Evolutionary conservation across 164 flowering plant species (phyloP).

Genomic region (Vitis labrusca): DNA sequence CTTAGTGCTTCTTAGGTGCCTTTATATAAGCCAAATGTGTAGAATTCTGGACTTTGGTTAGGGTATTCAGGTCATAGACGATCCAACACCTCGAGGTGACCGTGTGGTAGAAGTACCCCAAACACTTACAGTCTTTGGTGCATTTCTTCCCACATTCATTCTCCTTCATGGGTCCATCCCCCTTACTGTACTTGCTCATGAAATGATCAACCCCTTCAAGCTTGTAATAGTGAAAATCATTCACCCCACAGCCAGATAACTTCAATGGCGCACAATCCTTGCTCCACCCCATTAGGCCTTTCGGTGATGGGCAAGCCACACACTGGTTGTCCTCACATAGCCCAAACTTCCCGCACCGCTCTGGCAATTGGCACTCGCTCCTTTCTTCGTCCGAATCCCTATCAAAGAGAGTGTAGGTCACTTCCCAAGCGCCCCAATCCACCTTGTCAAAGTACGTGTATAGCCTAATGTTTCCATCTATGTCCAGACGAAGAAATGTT

Average conservation of each 20-base stretch:
- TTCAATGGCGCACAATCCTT: conserved; percentile 11
- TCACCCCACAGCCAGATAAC: not conserved
- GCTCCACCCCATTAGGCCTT: conserved; percentile 20
- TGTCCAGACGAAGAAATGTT: conserved; percentile 26
- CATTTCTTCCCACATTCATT: conserved; percentile 16
- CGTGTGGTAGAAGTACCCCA: conserved; percentile 22
- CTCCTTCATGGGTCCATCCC: not conserved
- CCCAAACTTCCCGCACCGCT: conserved; percentile 16
- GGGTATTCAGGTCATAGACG: conserved; percentile 17
- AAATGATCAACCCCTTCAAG: not conserved
- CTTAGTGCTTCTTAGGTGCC: not conserved
- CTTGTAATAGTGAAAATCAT: conserved; percentile 11
- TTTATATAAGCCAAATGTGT: conserved; percentile 17
- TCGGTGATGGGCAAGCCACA: conserved; percentile 23
- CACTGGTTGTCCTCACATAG: conserved; percentile 24
- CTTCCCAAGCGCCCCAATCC: conserved; percentile 22
- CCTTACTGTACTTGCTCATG: no score
- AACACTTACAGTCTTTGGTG: conserved; percentile 22
- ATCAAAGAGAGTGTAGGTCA: conserved; percentile 24
- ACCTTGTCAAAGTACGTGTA: conserved; percentile 25
- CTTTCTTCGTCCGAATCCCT: not conserved
- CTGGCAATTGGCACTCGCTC: no score
- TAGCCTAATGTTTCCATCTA: conserved; percentile 33
- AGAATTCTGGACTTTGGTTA: conserved; percentile 6
- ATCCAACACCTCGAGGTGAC: conserved; percentile 19